phyloP scores from a whole-genome alignment of 768 basidiomycete species.

The Inosperma sp. region DNA sequence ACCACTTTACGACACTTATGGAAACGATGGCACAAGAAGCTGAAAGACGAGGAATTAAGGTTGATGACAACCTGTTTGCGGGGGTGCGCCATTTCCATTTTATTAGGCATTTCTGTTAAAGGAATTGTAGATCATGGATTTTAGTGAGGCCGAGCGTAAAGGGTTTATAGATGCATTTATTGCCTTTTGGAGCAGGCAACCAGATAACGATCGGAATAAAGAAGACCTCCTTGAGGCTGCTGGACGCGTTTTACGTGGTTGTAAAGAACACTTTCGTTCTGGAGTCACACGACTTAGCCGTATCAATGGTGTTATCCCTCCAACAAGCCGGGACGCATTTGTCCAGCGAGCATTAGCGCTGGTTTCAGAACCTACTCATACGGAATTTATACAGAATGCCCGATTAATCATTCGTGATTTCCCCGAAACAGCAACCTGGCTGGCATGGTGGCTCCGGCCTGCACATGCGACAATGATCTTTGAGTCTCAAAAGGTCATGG shows the following conservation, averaged over 20 bases:
- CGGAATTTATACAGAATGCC: constrained; percentile 12
- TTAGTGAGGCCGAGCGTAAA: constrained; percentile 23
- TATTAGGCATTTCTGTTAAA: constrained; percentile 2
- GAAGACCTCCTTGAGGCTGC: constrained; percentile 23
- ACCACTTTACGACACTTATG: constrained; percentile 21
- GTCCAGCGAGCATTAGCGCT: constrained; percentile 12
- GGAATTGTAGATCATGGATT: constrained; percentile 22
- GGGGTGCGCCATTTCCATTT: constrained; percentile 6
- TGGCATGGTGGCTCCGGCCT: constrained; percentile 28
- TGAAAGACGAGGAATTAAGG: not conserved
- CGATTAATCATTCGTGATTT: constrained; percentile 19
- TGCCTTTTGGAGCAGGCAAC: constrained; percentile 13
- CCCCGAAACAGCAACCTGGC: constrained; percentile 23
- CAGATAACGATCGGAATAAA: constrained; percentile 4
- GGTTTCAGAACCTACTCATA: not conserved
- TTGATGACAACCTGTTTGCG: constrained; percentile 11
- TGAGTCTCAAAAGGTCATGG: constrained; percentile 11
- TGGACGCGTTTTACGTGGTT: constrained; percentile 21
- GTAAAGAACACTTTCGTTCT: constrained; percentile 28
- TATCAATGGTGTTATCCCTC: constrained; percentile 24
- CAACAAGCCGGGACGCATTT: constrained; percentile 10
- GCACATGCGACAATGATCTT: constrained; percentile 26
- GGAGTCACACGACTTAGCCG: constrained; percentile 22
- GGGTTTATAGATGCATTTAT: constrained; percentile 23
- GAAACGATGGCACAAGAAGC: constrained; percentile 17